Evolutionary conservation across 1,284 basidiomycete genomes (phyloP).

Genomic region (Coniferiporia weirii): DNA sequence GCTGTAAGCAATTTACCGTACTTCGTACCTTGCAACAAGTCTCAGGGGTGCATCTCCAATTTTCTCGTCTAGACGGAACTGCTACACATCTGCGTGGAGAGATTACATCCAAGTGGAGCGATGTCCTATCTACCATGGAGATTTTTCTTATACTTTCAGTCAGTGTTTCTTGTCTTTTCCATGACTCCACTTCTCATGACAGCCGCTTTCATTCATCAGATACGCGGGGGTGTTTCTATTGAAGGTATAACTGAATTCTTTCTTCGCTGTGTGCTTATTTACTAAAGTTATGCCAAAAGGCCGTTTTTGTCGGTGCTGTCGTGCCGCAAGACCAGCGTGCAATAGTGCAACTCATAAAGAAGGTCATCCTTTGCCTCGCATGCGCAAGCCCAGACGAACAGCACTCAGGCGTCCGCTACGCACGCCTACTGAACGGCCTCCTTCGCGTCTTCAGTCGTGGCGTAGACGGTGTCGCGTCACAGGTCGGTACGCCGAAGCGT

Average conservation of each 20-base stretch:
- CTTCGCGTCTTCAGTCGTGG: constrained; percentile 23
- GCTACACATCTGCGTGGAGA: constrained; percentile 21
- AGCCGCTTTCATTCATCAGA: neutral
- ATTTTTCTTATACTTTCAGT: constrained; percentile 23
- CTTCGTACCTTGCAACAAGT: neutral
- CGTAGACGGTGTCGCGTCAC: constrained; percentile 18
- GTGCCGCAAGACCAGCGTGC: constrained; percentile 20
- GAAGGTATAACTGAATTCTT: constrained; percentile 3
- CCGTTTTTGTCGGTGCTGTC: constrained; percentile 24
- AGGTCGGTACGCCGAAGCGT: constrained; percentile 14
- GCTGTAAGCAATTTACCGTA: constrained; percentile 13
- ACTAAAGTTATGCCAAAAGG: constrained; percentile 14
- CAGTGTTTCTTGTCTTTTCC: neutral
- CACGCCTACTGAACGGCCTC: constrained; percentile 23
- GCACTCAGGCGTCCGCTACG: constrained; percentile 24
- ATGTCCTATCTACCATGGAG: constrained; percentile 23
- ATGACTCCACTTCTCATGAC: neutral
- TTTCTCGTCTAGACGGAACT: constrained; percentile 20
- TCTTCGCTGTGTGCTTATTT: neutral
- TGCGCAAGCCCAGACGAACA: constrained; percentile 21
- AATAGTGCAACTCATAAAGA: constrained; percentile 23
- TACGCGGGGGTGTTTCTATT: constrained; percentile 23
- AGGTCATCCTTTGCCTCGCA: constrained; percentile 22
- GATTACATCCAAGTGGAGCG: constrained; percentile 22
- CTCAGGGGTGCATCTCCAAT: neutral